Percentiles rank a stretch among this genome's conserved stretches.
Evolutionary conservation across 2,329 filamentous ascomycete species (phyloP).

Genomic region (Lachnellula occidentalis): DNA sequence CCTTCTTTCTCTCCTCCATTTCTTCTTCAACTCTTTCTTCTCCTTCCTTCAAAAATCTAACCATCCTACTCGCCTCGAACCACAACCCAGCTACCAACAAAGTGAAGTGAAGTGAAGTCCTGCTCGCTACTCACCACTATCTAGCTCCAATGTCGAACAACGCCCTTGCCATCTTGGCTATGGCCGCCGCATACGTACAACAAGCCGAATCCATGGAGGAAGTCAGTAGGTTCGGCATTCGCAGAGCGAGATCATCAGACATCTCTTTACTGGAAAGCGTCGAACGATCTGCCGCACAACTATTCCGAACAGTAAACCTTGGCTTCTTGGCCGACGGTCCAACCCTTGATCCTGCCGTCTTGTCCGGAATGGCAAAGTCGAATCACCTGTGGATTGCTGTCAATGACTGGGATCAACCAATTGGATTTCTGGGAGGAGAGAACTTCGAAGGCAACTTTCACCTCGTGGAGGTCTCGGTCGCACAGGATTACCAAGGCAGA

Average conservation of each 20-base stretch:
- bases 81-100: not conserved
- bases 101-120: not conserved
- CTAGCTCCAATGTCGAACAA: slow-evolving; percentile 17
- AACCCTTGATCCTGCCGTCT: slow-evolving; percentile 19
- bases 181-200: slow-evolving; percentile 26
- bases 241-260: slow-evolving; percentile 24
- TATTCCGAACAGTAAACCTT: slow-evolving; percentile 23
- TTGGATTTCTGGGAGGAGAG: slow-evolving; percentile 27
- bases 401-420: slow-evolving; percentile 23
- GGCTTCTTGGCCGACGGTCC: slow-evolving; percentile 20
- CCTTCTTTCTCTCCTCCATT: not conserved
- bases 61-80: too few species aligned
- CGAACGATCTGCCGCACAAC: slow-evolving; percentile 27
- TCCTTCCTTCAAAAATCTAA: not conserved
- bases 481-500: slow-evolving; percentile 24
- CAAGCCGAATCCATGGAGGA: slow-evolving; percentile 20
- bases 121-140: not conserved
- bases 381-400: slow-evolving; percentile 29
- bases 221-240: slow-evolving; percentile 18
- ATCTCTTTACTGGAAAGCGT: slow-evolving; percentile 26
- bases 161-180: slow-evolving; percentile 24
- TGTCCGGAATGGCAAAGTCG: slow-evolving; percentile 19
- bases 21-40: not conserved
- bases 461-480: slow-evolving; percentile 28
- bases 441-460: slow-evolving; percentile 28